phyloP scores from a whole-genome alignment of 352 stramenopile genomes.

The Pythium aquatile region DNA sequence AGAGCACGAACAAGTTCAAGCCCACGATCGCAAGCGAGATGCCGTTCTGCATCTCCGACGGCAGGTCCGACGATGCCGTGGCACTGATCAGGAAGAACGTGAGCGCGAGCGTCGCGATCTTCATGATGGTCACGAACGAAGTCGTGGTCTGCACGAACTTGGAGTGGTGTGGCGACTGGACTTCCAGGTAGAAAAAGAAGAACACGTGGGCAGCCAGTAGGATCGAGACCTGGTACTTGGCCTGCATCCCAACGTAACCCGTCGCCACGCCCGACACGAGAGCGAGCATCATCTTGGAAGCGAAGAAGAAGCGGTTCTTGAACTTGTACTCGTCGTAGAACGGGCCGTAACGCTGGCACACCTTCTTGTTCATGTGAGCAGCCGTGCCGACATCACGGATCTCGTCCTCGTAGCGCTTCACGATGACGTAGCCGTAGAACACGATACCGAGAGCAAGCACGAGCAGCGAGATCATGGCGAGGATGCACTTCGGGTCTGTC shows the following conservation, averaged over 20 bases:
- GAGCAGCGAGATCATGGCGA: conserved; percentile 58
- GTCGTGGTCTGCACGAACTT: conserved; percentile 38
- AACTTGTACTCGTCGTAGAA: conserved; percentile 90
- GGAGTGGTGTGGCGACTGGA: conserved; percentile 34
- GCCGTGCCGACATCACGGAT: conserved; percentile 74
- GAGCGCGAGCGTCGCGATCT: conserved; percentile 34
- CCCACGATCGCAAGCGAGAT: conserved; percentile 37
- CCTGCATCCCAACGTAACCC: conserved; percentile 31
- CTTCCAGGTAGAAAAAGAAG: conserved; percentile 41
- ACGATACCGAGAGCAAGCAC: conserved; percentile 74
- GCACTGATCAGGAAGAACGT: conserved; percentile 46
- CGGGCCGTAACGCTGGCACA: conserved; percentile 77
- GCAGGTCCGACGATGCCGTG: conserved; percentile 23
- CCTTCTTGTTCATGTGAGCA: conserved; percentile 77
- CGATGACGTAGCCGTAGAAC: conserved; percentile 69
- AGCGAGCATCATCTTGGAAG: conserved; percentile 53
- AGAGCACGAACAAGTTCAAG: conserved; percentile 39
- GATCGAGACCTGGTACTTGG: conserved; percentile 35
- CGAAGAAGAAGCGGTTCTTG: conserved; percentile 86
- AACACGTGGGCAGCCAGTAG: conserved; percentile 33
- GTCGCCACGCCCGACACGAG: conserved; percentile 33
- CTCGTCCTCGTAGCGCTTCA: conserved; percentile 73
- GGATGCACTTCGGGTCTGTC: conserved; percentile 61
- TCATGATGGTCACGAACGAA: conserved; percentile 41
- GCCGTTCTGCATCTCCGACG: conserved; percentile 33